Evolutionary conservation across 768 basidiomycete species (phyloP).

Genomic region (Russula emetica): DNA sequence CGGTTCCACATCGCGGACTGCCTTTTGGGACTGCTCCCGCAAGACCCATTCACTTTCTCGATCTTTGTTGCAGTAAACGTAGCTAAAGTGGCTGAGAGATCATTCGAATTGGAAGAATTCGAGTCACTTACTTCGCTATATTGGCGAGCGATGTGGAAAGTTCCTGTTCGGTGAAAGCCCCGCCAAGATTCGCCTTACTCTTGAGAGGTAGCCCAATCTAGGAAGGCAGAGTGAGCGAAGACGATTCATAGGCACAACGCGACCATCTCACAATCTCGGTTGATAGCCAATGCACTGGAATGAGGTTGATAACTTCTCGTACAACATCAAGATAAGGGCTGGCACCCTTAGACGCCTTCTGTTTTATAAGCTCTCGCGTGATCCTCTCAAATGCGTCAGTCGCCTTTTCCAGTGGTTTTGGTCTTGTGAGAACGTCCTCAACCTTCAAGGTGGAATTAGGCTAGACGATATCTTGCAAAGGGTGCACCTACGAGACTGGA

Average conservation of each 20-base stretch:
- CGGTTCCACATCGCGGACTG: slow-evolving; percentile 31
- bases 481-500: slow-evolving; percentile 5
- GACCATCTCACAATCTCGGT: slow-evolving; percentile 47
- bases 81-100: slow-evolving; percentile 32
- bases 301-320: slow-evolving; percentile 58
- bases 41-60: slow-evolving; percentile 36
- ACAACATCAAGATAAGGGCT: slow-evolving; percentile 54
- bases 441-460: slow-evolving; percentile 15
- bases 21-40: slow-evolving; percentile 31
- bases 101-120: too few relatives aligned
- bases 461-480: background rate
- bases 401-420: background rate
- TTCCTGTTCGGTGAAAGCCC: slow-evolving; percentile 17
- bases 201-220: slow-evolving; percentile 27
- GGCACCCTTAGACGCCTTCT: slow-evolving; percentile 37
- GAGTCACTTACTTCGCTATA: slow-evolving; percentile 18
- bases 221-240: background rate
- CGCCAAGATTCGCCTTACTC: slow-evolving; percentile 6
- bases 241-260: background rate
- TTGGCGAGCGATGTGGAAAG: slow-evolving; percentile 11
- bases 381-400: slow-evolving; percentile 7
- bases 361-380: slow-evolving; percentile 8
- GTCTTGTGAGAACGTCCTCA: slow-evolving; percentile 3
- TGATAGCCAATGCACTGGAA: slow-evolving; percentile 60
- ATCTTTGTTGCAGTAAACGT: slow-evolving; percentile 37